phyloP scores from a whole-genome alignment of 495 filamentous ascomycete genomes.

The Aspergillus conjunctus region DNA sequence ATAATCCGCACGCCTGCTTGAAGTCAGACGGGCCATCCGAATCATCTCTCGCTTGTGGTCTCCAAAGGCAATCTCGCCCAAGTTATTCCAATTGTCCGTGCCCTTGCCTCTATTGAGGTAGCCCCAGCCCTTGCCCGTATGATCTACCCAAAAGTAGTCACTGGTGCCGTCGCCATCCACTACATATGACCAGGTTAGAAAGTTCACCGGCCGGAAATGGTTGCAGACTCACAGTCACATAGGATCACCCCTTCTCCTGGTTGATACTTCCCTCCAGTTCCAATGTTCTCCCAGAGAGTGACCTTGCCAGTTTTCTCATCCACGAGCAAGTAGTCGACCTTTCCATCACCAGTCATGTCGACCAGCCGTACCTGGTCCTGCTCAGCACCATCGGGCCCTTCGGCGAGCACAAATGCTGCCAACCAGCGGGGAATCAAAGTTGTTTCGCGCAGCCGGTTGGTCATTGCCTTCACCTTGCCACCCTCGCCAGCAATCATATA shows the following conservation, averaged over 20 bases:
- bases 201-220: neutral
- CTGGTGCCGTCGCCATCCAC: constrained; percentile 7
- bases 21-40: constrained; percentile 3
- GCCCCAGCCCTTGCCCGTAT: constrained; percentile 8
- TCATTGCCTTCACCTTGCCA: constrained; percentile 1
- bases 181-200: neutral
- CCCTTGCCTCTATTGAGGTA: neutral
- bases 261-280: constrained; percentile 7
- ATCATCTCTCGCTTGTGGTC: constrained; percentile 6
- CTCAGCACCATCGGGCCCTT: neutral
- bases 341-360: neutral
- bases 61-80: neutral
- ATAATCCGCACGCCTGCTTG: neutral
- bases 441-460: neutral
- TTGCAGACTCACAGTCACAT: constrained; percentile 9
- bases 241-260: constrained; percentile 9
- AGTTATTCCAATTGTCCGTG: neutral
- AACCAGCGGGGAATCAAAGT: neutral
- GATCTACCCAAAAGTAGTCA: constrained; percentile 9
- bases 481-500: constrained; percentile 4
- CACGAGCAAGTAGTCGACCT: constrained; percentile 1
- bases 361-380: neutral
- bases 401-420: neutral
- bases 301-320: neutral
- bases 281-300: constrained; percentile 1